phyloP scores from a whole-genome alignment of 176 grass and related monocot species.

The Themeda triandra region DNA sequence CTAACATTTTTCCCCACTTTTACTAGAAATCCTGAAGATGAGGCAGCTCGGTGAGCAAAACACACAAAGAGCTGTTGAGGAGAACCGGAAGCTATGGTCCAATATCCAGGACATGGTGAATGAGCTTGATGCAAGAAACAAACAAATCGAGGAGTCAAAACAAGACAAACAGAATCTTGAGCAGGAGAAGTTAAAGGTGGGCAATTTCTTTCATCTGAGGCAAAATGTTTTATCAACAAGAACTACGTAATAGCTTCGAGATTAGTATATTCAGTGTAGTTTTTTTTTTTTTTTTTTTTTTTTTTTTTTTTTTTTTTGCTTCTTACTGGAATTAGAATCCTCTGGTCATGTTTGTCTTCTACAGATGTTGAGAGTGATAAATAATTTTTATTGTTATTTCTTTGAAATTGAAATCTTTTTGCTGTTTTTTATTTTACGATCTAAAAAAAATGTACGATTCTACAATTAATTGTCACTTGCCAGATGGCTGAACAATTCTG shows the following conservation, averaged over 20 bases:
- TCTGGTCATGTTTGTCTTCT: neutral
- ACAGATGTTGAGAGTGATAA: neutral
- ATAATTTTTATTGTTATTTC: neutral
- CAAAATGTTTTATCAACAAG: neutral
- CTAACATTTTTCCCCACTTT: neutral
- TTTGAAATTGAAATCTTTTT: neutral
- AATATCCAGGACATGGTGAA: conserved; percentile 56
- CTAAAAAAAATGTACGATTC: neutral
- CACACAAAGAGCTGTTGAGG: conserved; percentile 44
- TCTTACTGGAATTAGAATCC: neutral
- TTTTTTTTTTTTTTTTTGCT: neutral
- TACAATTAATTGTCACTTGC: neutral
- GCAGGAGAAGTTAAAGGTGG: conserved; percentile 52
- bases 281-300: neutral
- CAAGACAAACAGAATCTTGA: conserved; percentile 55
- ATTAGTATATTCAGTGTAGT: neutral
- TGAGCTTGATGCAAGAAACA: conserved; percentile 50
- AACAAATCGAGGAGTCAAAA: conserved; percentile 49
- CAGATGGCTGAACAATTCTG: neutral
- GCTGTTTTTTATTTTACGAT: neutral
- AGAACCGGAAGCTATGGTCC: conserved; percentile 48
- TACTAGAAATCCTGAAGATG: conserved; percentile 71
- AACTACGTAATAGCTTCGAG: neutral
- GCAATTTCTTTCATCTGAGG: neutral
- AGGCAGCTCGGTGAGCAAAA: conserved; percentile 52